Evolutionary conservation across 768 basidiomycete species (phyloP).

Genomic region (Pholiota molesta): DNA sequence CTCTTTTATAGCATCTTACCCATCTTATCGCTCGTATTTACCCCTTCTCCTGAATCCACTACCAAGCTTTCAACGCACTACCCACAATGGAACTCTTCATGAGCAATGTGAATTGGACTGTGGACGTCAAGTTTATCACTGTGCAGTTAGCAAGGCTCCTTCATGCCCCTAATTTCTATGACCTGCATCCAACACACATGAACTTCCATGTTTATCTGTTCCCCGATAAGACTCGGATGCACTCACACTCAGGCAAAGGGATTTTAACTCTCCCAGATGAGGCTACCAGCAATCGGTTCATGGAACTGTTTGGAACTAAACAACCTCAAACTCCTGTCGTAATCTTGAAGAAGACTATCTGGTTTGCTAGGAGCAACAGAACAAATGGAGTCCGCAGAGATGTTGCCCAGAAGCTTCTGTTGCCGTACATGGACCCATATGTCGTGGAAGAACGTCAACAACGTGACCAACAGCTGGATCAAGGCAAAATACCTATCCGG

Average conservation of each 20-base stretch:
- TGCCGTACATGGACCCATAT: constrained; percentile 46
- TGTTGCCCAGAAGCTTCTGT: constrained; percentile 40
- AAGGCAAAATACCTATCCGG: constrained; percentile 31
- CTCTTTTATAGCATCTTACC: constrained; percentile 13
- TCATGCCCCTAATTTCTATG: constrained; percentile 44
- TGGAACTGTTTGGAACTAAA: constrained; percentile 36
- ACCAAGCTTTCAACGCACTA: not conserved
- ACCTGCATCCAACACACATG: constrained; percentile 30
- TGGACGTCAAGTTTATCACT: constrained; percentile 33
- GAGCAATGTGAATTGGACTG: constrained; percentile 35
- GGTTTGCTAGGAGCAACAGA: constrained; percentile 33
- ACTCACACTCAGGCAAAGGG: constrained; percentile 44
- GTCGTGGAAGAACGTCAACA: constrained; percentile 36
- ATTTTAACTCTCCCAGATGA: constrained; percentile 48
- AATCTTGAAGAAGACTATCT: constrained; percentile 35
- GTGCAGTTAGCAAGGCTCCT: constrained; percentile 44
- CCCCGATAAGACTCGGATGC: constrained; percentile 33
- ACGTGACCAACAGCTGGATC: constrained; percentile 31
- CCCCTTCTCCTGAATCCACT: constrained; percentile 7
- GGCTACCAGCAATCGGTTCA: constrained; percentile 43
- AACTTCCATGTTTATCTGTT: constrained; percentile 62
- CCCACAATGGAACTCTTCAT: constrained; percentile 44
- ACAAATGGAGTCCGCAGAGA: constrained; percentile 28
- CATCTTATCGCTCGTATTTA: constrained; percentile 13
- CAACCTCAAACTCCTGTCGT: constrained; percentile 19